Conservation (phyloP, 306 rosid genomes). For the Trifolium pratense region DNA sequence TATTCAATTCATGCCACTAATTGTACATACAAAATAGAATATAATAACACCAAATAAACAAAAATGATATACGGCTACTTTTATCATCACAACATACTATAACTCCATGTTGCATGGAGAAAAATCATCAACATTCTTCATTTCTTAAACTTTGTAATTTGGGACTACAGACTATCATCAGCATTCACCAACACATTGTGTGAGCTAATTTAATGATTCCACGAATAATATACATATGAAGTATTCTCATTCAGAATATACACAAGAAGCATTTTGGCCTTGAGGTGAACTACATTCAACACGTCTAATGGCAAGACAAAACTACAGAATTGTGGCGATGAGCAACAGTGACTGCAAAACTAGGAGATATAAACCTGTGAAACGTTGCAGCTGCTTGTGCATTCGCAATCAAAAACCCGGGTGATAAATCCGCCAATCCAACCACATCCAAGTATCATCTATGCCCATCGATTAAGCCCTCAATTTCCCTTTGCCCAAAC, state of each 20-base stretch:
- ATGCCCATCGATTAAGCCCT: slow-evolving; percentile 69
- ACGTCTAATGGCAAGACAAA: slow-evolving; percentile 59
- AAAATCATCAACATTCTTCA: slow-evolving; percentile 52
- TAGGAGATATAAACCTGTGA: slow-evolving; percentile 54
- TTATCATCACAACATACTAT: slow-evolving; percentile 33
- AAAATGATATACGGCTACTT: slow-evolving; percentile 28
- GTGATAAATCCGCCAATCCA: slow-evolving; percentile 41
- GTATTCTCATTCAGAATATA: slow-evolving; percentile 66
- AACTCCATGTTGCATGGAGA: slow-evolving; percentile 49
- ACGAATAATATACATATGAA: slow-evolving; percentile 67
- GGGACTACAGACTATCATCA: slow-evolving; percentile 38
- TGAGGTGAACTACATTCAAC: slow-evolving; percentile 61
- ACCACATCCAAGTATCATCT: slow-evolving; percentile 59
- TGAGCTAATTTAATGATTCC: slow-evolving; percentile 51
- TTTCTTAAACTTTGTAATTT: slow-evolving; percentile 52
- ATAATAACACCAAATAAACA: slow-evolving; percentile 38
- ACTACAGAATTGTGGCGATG: slow-evolving; percentile 53
- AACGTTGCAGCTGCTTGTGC: slow-evolving; percentile 55
- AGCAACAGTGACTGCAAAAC: slow-evolving; percentile 55
- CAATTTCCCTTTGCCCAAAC: slow-evolving; percentile 77
- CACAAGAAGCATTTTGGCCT: slow-evolving; percentile 69
- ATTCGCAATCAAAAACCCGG: slow-evolving; percentile 47
- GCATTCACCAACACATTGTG: slow-evolving; percentile 48
- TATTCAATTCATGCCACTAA: slow-evolving; percentile 29
- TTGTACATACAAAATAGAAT: slow-evolving; percentile 36